Conservation (phyloP, 1,139 yeast genomes). For the Arxiozyma slooffiae region DNA sequence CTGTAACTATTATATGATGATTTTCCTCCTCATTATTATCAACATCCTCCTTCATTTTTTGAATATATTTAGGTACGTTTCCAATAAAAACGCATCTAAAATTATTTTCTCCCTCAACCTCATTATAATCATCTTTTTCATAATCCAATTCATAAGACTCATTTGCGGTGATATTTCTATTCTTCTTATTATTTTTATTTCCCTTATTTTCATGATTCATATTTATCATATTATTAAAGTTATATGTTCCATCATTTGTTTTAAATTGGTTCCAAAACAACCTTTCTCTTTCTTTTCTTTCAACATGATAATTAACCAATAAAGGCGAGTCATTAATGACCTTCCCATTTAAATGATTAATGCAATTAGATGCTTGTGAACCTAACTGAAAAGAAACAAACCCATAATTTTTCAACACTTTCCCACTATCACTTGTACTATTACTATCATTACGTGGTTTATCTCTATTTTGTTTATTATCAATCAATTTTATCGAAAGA, state of each 20-base stretch:
- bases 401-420: slow-evolving; percentile 35
- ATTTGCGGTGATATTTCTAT: too few relatives aligned
- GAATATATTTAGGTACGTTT: slow-evolving; percentile 18
- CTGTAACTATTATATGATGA: slow-evolving; percentile 9
- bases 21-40: not conserved
- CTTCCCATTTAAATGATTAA: slow-evolving; percentile 35
- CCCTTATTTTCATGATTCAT: not conserved
- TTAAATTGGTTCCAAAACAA: slow-evolving; percentile 23
- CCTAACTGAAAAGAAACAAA: slow-evolving; percentile 38
- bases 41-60: not conserved
- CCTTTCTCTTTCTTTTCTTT: slow-evolving; percentile 41
- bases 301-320: slow-evolving; percentile 43
- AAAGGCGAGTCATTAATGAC: slow-evolving; percentile 34
- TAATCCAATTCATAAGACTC: not conserved
- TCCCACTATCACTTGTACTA: slow-evolving; percentile 16
- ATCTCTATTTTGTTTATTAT: slow-evolving; percentile 7
- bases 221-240: not conserved
- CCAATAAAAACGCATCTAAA: slow-evolving; percentile 29
- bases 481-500: slow-evolving; percentile 37
- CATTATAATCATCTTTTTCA: slow-evolving; percentile 8
- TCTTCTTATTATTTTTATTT: slow-evolving; percentile 8
- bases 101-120: not conserved
- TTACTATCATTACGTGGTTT: slow-evolving; percentile 19
- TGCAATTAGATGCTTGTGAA: slow-evolving; percentile 38
- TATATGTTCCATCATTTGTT: slow-evolving; percentile 13